These are phyloP conservation scores for Sporothrix mexicana DNA, from an alignment of 2,329 filamentous ascomycete species.

Conservation along the genomic window DNA sequence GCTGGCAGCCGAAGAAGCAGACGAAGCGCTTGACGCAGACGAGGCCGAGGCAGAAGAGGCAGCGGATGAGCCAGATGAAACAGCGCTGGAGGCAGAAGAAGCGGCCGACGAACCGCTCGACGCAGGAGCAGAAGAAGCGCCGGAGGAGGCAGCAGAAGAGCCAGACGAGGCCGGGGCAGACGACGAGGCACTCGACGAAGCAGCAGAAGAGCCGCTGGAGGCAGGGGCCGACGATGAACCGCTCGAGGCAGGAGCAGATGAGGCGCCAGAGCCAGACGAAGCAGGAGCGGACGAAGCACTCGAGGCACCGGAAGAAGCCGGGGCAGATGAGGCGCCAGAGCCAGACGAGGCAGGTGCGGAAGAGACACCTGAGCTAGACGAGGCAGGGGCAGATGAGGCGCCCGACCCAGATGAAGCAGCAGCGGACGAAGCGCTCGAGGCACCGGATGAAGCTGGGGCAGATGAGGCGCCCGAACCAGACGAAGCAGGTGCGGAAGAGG, in stretches of 20 bases:
- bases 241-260: background rate
- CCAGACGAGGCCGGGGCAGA: background rate
- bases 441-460: background rate
- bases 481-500: background rate
- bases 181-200: no score
- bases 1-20: background rate
- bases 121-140: background rate
- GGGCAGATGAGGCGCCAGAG: background rate
- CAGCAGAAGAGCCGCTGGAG: background rate
- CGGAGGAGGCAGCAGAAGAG: background rate
- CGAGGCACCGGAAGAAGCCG: constrained; percentile 1
- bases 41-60: background rate
- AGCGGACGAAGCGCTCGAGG: background rate
- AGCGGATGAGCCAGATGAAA: background rate
- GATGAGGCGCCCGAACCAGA: constrained; percentile 4
- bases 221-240: background rate
- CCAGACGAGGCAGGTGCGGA: no score
- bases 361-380: no score
- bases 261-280: background rate
- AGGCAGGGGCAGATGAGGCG: background rate
- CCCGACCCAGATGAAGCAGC: background rate
- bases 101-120: constrained; percentile 18
- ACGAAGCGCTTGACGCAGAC: background rate
- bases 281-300: background rate
- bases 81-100: background rate